Base-by-base conservation (phyloP, 352 stramenopile species). In the Phytophthora tubulina region DNA sequence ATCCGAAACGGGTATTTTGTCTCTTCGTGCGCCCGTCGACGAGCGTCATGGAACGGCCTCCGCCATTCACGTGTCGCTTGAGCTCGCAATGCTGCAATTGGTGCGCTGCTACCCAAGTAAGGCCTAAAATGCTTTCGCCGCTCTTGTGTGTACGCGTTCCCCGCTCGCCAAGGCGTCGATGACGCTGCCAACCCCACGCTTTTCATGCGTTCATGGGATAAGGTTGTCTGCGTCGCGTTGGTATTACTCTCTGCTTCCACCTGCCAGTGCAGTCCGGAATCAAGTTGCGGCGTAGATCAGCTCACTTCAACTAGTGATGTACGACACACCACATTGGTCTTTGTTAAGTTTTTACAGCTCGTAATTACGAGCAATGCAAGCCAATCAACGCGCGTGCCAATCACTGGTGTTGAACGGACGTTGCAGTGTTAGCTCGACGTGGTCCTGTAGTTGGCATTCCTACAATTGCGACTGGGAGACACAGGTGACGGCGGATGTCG, bases 391-490 rank as follows among this genome's bases (percentile, higher is more conserved):
- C 9, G 15, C 3, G 5, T 13, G 2, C 0, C 14, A 78, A 75
- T 33, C 65, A 75, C 33, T 78, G 71, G 71, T 70, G 63, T 52
- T 51, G 49, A 72, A 61, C 30, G 39, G 36, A 15, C 50, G 31
- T 35, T 39, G 41, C 41, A 30, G 44, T n/a, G 15, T 38, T 35
- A 42, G 3, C 38, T 21, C 14, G 30, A 31, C 5, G 27, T 1
- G 5, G 5, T 13, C 14, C n/a, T 30, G 21, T 8, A 7, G 1
- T 53, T 30, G 45, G 6, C 70, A 78, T 75, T 79, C 51, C 39
- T 31, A 56, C 50, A 75, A 65, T 75, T 75, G 61, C 61, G 17
- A 14, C 44, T 70, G 6, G 36, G 17, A 61, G 42, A 9, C 33
- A 50, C 42, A 69, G 32, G 63, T 56, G 27, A 31, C 42, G 8